These are phyloP conservation scores for Hypoxylon perforatum DNA, from an alignment of 495 filamentous ascomycete genomes.

Conservation along the genomic window DNA sequence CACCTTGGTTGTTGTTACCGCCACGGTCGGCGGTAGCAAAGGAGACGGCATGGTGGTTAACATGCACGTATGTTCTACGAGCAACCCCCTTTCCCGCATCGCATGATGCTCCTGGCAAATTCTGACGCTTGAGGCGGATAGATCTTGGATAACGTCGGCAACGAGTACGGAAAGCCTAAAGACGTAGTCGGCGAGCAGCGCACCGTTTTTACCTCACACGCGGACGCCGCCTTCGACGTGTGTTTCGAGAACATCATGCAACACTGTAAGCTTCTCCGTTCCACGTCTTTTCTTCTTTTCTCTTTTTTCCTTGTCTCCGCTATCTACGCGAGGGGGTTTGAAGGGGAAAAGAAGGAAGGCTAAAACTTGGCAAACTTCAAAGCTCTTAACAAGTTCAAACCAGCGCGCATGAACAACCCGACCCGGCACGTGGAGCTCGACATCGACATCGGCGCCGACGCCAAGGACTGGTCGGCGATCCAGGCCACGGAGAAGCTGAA, in stretches of 20 bases:
- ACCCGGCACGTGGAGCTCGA: conserved; percentile 90
- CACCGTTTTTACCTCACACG: conserved; percentile 94
- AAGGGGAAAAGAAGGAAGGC: conserved; percentile 28
- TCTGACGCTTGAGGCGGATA: conserved; percentile 48
- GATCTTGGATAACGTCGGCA: conserved; percentile 95
- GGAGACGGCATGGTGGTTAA: conserved; percentile 95
- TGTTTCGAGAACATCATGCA: conserved; percentile 92
- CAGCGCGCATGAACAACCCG: conserved; percentile 64
- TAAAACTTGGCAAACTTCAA: conserved; percentile 46
- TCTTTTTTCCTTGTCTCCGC: conserved; percentile 11
- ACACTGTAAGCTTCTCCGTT: conserved; percentile 63
- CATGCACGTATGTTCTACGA: conserved; percentile 82
- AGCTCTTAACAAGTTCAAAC: conserved; percentile 47
- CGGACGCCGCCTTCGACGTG: conserved; percentile 94
- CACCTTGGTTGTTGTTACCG: conserved; percentile 97
- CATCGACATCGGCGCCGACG: conserved; percentile 98
- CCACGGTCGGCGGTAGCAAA: conserved; percentile 82
- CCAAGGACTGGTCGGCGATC: conserved; percentile 97
- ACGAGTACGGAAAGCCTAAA: conserved; percentile 91
- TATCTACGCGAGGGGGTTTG: conserved; percentile 18
- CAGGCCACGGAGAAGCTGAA: conserved; percentile 98
- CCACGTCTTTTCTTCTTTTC: conserved; percentile 1
- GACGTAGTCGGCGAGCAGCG: conserved; percentile 92
- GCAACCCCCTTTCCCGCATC: not conserved
- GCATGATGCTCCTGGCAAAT: not conserved